A percentile compares a stretch with the other conserved stretches of the same genome.
phyloP scores from a whole-genome alignment of 768 basidiomycete species.

The Trametes sanguinea region DNA sequence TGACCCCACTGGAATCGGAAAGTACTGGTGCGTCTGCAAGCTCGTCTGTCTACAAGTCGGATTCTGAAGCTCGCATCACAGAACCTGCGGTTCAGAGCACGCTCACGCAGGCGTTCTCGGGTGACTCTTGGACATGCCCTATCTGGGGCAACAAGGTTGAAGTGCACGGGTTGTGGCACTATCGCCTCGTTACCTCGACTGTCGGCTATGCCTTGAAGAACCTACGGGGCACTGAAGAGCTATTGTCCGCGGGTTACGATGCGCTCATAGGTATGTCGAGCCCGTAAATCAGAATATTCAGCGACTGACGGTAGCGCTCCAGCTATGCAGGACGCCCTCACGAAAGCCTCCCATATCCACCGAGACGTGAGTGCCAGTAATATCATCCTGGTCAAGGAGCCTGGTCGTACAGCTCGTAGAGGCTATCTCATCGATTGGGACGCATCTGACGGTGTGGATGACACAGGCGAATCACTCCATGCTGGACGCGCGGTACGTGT shows the following conservation, averaged over 20 bases:
- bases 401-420: background rate
- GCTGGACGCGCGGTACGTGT: background rate
- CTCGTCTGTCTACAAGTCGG: no score
- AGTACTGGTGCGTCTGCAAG: no score
- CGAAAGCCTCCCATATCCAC: conserved; percentile 4
- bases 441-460: background rate
- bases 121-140: background rate
- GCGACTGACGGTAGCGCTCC: no score
- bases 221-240: conserved; percentile 10
- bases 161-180: background rate
- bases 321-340: conserved; percentile 12
- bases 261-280: background rate
- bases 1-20: no score
- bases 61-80: background rate
- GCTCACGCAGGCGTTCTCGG: background rate
- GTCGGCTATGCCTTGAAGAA: background rate
- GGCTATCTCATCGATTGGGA: conserved; percentile 22
- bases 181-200: background rate
- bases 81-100: background rate
- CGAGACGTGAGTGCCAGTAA: conserved; percentile 11
- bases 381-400: conserved; percentile 7
- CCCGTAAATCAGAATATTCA: background rate
- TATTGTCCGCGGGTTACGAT: background rate
- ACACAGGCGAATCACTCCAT: background rate
- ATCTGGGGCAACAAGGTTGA: background rate